A percentile compares a stretch with the other conserved stretches of the same genome.
phyloP scores from a whole-genome alignment of 2,329 filamentous ascomycete genomes.

The Ciborinia camelliae region DNA sequence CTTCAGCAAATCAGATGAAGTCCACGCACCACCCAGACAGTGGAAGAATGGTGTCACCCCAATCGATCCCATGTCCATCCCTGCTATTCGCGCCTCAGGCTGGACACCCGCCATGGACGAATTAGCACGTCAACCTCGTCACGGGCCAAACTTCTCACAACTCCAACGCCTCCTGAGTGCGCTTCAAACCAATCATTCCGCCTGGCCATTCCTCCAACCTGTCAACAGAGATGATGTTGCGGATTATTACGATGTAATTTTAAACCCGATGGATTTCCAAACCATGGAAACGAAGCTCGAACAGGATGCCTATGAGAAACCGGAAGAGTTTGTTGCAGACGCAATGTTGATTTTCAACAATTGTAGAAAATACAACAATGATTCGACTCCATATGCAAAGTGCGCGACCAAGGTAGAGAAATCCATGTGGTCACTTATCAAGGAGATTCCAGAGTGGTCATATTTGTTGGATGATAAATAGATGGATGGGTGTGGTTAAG shows the following conservation, averaged over 20 bases:
- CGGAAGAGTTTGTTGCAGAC: conserved; percentile 89
- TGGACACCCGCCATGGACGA: conserved; percentile 99
- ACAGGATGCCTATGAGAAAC: conserved; percentile 83
- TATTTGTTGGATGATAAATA: conserved; percentile 38
- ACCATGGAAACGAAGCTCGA: conserved; percentile 97
- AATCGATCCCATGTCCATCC: conserved; percentile 83
- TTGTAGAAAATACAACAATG: conserved; percentile 93
- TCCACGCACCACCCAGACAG: conserved; percentile 79
- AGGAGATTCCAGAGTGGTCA: conserved; percentile 90
- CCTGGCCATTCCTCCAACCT: conserved; percentile 92
- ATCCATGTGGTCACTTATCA: conserved; percentile 92
- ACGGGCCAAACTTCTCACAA: conserved; percentile 94
- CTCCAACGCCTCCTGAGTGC: conserved; percentile 90
- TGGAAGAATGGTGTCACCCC: conserved; percentile 73
- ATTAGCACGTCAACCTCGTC: conserved; percentile 86
- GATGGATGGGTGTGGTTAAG: neutral
- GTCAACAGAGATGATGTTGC: conserved; percentile 94
- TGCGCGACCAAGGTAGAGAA: conserved; percentile 89
- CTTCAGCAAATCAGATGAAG: conserved; percentile 81
- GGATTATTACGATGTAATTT: conserved; percentile 99
- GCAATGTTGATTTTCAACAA: conserved; percentile 90
- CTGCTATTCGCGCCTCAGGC: conserved; percentile 84
- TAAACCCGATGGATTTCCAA: conserved; percentile 91
- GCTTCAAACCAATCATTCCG: conserved; percentile 86
- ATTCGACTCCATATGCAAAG: conserved; percentile 92